These are phyloP conservation scores for Tremellales sp. DNA, from an alignment of 1,284 basidiomycete genomes.

Conservation along the genomic window DNA sequence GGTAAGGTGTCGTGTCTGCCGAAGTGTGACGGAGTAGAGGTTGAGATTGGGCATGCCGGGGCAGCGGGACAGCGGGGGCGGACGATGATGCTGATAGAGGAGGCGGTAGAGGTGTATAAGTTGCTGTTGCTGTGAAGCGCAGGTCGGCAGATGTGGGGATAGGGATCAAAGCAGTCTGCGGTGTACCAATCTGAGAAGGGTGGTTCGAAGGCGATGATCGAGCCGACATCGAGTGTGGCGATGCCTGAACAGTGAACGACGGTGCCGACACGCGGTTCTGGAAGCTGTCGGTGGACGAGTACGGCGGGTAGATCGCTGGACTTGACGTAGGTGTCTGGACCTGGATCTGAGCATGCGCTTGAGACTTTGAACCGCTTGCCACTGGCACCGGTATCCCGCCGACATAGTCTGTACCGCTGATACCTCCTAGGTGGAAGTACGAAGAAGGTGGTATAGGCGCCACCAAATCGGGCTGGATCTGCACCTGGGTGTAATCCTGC, in stretches of 20 bases:
- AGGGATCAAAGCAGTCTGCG: neutral
- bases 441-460: conserved; percentile 9
- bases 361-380: neutral
- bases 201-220: neutral
- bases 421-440: neutral
- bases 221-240: neutral
- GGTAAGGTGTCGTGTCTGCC: too few relatives aligned
- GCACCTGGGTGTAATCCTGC: conserved; percentile 13
- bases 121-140: too few relatives aligned
- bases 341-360: neutral
- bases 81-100: too few relatives aligned
- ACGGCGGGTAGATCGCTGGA: too few relatives aligned
- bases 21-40: too few relatives aligned
- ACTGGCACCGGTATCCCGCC: neutral
- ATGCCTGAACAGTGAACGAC: neutral
- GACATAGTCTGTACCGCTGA: too few relatives aligned
- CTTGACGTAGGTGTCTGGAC: too few relatives aligned
- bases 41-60: too few relatives aligned
- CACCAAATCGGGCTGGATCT: conserved; percentile 23
- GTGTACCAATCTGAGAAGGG: neutral
- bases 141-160: too few relatives aligned
- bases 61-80: too few relatives aligned
- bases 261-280: neutral
- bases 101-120: too few relatives aligned
- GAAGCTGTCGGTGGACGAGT: neutral